phyloP scores from a whole-genome alignment of 139 green algal species.

The Chlorella vulgaris region DNA sequence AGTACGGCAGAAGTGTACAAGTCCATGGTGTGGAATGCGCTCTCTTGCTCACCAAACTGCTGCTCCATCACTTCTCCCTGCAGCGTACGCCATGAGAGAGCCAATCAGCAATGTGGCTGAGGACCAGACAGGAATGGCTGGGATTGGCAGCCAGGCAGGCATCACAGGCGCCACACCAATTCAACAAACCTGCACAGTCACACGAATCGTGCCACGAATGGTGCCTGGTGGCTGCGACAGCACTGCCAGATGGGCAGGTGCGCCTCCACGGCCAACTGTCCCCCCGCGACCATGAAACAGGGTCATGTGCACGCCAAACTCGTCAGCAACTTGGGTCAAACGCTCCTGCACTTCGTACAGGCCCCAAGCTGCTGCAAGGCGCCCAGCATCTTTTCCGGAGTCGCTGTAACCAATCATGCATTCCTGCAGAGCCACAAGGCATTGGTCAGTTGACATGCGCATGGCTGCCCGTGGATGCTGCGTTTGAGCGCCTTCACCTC shows the following conservation, averaged over 20 bases:
- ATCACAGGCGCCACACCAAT: background rate
- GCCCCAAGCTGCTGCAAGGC: conserved; percentile 91
- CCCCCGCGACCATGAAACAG: conserved; percentile 98
- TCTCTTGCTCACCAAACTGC: conserved; percentile 81
- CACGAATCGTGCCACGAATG: conserved; percentile 86
- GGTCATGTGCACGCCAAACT: conserved; percentile 78
- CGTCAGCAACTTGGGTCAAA: conserved; percentile 45
- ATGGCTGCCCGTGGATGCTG: too few species aligned
- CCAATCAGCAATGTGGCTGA: conserved; percentile 55
- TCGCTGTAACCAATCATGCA: conserved; percentile 98
- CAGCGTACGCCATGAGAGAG: conserved; percentile 40
- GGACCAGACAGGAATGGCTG: background rate
- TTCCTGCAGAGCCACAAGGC: conserved; percentile 49
- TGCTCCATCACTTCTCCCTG: conserved; percentile 86
- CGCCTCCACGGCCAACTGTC: conserved; percentile 94
- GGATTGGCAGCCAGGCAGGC: too few species aligned
- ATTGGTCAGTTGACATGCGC: background rate
- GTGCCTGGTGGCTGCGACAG: conserved; percentile 90
- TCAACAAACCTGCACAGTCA: conserved; percentile 85
- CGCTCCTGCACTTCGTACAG: conserved; percentile 79
- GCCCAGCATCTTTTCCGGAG: conserved; percentile 95
- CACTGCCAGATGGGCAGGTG: conserved; percentile 93
- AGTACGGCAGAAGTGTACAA: conserved; percentile 87
- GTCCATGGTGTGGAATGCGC: conserved; percentile 77
- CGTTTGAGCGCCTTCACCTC: too few species aligned